phyloP scores from a whole-genome alignment of 1,139 yeast genomes.

The Yamadazyma sp. region DNA sequence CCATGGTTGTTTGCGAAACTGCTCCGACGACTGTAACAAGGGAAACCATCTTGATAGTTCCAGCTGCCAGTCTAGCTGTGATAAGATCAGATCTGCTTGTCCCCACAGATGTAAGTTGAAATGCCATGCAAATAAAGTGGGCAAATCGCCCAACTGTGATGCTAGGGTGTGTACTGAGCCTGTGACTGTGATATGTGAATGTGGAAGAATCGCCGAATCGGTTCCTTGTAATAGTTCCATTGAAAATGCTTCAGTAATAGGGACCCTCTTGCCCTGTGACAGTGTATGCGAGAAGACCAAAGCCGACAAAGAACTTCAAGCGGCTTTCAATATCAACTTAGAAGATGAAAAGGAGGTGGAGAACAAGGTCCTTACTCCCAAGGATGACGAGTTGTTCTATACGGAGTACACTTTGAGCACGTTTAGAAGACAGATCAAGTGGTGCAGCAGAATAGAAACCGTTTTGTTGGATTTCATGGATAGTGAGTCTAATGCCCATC shows the following conservation, averaged over 20 bases:
- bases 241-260: slow-evolving; percentile 26
- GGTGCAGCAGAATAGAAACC: slow-evolving; percentile 67
- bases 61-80: slow-evolving; percentile 58
- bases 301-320: slow-evolving; percentile 62
- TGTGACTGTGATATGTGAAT: slow-evolving; percentile 56
- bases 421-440: slow-evolving; percentile 51
- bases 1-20: slow-evolving; percentile 65
- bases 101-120: slow-evolving; percentile 61
- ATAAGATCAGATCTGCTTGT: slow-evolving; percentile 50
- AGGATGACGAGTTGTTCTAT: slow-evolving; percentile 25
- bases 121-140: slow-evolving; percentile 61
- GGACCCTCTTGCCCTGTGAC: slow-evolving; percentile 55
- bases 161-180: slow-evolving; percentile 43
- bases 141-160: slow-evolving; percentile 39
- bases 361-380: background rate
- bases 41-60: slow-evolving; percentile 30
- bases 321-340: slow-evolving; percentile 45
- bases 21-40: slow-evolving; percentile 43
- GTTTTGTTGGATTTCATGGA: slow-evolving; percentile 50
- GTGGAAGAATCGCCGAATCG: slow-evolving; percentile 54
- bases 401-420: slow-evolving; percentile 42
- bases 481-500: slow-evolving; percentile 34
- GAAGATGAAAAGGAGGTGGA: slow-evolving; percentile 9
- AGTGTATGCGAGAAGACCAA: slow-evolving; percentile 64
- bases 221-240: slow-evolving; percentile 57